phyloP scores from a whole-genome alignment of 75 land plant genomes.

The Selaginella moellendorffii region DNA sequence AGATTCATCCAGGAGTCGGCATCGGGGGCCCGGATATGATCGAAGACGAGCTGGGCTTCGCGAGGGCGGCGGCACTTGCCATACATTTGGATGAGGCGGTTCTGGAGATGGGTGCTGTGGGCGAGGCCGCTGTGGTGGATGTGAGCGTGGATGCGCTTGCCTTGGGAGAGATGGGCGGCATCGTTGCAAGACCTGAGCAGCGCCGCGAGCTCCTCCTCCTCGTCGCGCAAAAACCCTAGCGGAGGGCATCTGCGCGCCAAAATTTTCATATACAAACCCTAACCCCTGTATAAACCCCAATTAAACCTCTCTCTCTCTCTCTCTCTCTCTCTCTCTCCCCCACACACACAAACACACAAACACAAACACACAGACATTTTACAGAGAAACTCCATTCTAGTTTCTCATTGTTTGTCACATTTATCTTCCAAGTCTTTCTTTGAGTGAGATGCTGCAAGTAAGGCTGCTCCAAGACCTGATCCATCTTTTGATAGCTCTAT shows the following conservation, averaged over 20 bases:
- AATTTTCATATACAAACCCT: too few species aligned
- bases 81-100: background rate
- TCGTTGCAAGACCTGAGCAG: background rate
- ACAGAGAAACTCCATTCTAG: too few species aligned
- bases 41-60: background rate
- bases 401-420: too few species aligned
- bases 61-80: background rate
- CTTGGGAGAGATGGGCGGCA: background rate
- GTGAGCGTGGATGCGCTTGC: background rate
- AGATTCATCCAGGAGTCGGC: background rate
- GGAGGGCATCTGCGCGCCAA: too few species aligned
- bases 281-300: too few species aligned
- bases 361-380: too few species aligned
- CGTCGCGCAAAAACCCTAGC: background rate
- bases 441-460: constrained; percentile 67
- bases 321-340: too few species aligned
- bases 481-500: constrained; percentile 66
- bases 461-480: constrained; percentile 84
- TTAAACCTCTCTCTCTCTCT: too few species aligned
- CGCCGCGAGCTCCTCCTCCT: background rate
- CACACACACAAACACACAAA: too few species aligned
- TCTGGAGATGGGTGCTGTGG: background rate
- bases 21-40: background rate
- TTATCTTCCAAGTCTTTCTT: too few species aligned
- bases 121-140: background rate